phyloP scores from a whole-genome alignment of 116 monocot genomes.

The Iris pallida region DNA sequence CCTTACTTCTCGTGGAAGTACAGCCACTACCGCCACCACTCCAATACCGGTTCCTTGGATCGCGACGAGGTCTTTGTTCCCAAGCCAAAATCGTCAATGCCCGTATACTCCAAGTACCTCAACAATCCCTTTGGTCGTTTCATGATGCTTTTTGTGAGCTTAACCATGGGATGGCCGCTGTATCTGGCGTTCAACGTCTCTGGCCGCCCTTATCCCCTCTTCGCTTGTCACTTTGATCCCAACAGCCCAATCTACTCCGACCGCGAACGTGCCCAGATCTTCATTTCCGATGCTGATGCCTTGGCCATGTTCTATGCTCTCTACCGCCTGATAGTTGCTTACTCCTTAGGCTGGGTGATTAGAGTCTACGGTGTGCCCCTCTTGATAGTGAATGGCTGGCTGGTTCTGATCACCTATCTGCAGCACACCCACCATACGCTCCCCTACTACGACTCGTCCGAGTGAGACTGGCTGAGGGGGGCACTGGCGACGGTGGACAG shows the following conservation, averaged over 20 bases:
- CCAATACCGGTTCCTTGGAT: slow-evolving; percentile 75
- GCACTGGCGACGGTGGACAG: slow-evolving; percentile 73
- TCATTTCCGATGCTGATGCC: slow-evolving; percentile 62
- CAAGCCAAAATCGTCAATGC: slow-evolving; percentile 33
- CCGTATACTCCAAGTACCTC: slow-evolving; percentile 52
- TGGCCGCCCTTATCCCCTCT: slow-evolving; percentile 63
- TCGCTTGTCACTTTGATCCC: slow-evolving; percentile 76
- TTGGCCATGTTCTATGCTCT: slow-evolving; percentile 23
- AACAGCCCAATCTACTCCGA: slow-evolving; percentile 67
- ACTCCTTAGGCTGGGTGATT: slow-evolving; percentile 38
- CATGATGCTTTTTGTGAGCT: slow-evolving; percentile 29
- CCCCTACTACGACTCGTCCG: slow-evolving; percentile 63
- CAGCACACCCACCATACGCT: slow-evolving; percentile 84
- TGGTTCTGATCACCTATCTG: slow-evolving; percentile 72
- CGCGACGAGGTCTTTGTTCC: slow-evolving; percentile 91
- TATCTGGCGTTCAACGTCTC: slow-evolving; percentile 68
- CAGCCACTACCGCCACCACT: slow-evolving; percentile 76
- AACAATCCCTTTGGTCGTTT: slow-evolving; percentile 68
- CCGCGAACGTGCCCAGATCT: slow-evolving; percentile 62
- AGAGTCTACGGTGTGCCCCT: slow-evolving; percentile 55
- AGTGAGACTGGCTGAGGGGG: slow-evolving; percentile 89
- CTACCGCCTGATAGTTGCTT: slow-evolving; percentile 29
- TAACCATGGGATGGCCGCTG: slow-evolving; percentile 71
- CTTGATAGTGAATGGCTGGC: slow-evolving; percentile 58
- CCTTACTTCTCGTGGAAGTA: slow-evolving; percentile 90